Evolutionary conservation across 768 basidiomycete species (phyloP).

Genomic region (Tylopilus vinaceipallidus): DNA sequence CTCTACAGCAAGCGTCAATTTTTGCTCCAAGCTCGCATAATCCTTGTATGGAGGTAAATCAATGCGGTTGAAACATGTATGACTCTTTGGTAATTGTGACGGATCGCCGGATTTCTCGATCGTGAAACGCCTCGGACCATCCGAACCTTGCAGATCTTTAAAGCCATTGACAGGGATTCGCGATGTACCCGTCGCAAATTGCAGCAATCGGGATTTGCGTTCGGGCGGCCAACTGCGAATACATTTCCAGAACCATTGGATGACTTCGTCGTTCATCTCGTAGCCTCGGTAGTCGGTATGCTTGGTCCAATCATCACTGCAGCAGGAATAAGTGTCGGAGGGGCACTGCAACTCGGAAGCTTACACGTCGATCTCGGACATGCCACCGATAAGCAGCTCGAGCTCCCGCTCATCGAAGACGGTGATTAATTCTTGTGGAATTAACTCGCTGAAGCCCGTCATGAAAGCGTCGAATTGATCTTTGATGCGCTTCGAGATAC

Average conservation of each 20-base stretch:
- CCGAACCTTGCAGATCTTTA: constrained; percentile 97
- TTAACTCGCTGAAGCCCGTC: constrained; percentile 99
- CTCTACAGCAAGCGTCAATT: constrained; percentile 93
- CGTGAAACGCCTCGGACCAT: constrained; percentile 95
- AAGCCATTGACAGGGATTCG: constrained; percentile 98
- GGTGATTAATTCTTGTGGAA: constrained; percentile 95
- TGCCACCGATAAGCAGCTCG: constrained; percentile 95
- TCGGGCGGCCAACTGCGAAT: constrained; percentile 97
- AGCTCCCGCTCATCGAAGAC: constrained; percentile 99
- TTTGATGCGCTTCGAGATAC: constrained; percentile 95
- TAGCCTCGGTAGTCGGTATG: constrained; percentile 99
- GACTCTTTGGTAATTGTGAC: constrained; percentile 93
- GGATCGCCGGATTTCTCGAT: constrained; percentile 99
- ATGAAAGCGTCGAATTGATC: constrained; percentile 99
- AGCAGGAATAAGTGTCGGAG: neutral
- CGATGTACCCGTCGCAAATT: constrained; percentile 96
- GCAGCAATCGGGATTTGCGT: constrained; percentile 92
- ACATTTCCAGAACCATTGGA: constrained; percentile 99
- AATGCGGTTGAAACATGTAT: constrained; percentile 94
- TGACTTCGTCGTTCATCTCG: constrained; percentile 91
- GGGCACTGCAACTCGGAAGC: constrained; percentile 30
- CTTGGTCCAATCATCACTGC: constrained; percentile 95
- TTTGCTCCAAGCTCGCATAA: constrained; percentile 91
- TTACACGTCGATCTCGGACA: constrained; percentile 99
- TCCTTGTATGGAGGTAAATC: constrained; percentile 98